Conservation (phyloP, 331 rosid genomes). For the Dryas integrifolia region DNA sequence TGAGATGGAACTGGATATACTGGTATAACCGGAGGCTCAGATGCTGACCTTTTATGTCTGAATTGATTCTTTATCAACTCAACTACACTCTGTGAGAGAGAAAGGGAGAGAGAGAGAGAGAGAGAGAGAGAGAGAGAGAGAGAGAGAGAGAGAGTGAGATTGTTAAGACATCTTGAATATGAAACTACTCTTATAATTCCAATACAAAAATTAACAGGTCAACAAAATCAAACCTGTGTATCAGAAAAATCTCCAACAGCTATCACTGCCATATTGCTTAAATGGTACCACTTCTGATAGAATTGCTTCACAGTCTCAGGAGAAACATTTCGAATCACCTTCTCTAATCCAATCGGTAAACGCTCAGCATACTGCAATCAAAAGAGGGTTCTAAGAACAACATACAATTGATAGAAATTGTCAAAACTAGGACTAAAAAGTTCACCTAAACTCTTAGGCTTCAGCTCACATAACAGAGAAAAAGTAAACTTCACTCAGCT, state of each 20-base stretch:
- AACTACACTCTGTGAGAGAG: constrained; percentile 63
- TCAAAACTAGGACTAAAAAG: neutral
- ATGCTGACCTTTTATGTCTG: constrained; percentile 64
- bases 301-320: constrained; percentile 74
- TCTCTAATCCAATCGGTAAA: constrained; percentile 85
- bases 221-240: constrained; percentile 58
- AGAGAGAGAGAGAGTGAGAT: constrained; percentile 5
- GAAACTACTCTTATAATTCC: constrained; percentile 18
- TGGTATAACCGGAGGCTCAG: constrained; percentile 62
- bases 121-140: constrained; percentile 16
- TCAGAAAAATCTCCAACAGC: constrained; percentile 96
- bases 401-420: constrained; percentile 15
- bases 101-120: constrained; percentile 5
- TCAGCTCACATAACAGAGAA: neutral
- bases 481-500: neutral
- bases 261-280: constrained; percentile 90
- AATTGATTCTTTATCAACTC: constrained; percentile 83
- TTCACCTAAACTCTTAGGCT: neutral
- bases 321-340: constrained; percentile 75
- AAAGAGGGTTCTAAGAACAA: constrained; percentile 21
- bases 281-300: constrained; percentile 86
- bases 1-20: constrained; percentile 71
- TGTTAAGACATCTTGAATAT: constrained; percentile 25
- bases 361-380: constrained; percentile 92
- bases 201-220: constrained; percentile 14